Base-by-base conservation (phyloP, 139 green algal genomes). In the Chlamydomonas incerta region DNA sequence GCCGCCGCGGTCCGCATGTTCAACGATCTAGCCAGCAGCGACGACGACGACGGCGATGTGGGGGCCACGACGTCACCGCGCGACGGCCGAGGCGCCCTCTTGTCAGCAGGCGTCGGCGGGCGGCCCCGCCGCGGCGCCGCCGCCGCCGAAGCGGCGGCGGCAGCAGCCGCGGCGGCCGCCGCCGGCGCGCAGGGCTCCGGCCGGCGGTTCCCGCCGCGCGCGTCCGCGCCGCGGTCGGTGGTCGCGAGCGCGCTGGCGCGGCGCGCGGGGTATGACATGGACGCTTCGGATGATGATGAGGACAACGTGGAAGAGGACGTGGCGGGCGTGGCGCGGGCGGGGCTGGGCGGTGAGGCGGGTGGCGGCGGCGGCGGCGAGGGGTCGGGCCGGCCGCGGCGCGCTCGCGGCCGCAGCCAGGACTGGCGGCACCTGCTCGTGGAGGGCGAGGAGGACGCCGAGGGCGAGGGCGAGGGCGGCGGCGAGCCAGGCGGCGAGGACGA, bases 351-450 rank as follows among this genome's bases (percentile, higher is more conserved):
- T 20, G 72, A 29, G 41, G 41, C 24, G 71, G n/a, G 46, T 13
- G 71, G 71, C 28, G 26, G 28, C 4, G 71, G 13, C 31, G 31
- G 37, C n/a, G 65, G 65, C 31, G n/a, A 29, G 10, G 26, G 24
- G 62, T 4, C 18, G 26, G 62, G 35, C 28, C 41, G 79, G 79
- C 79, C 79, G 65, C 34, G 37, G 79, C 65, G 79, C 21, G 24
- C 17, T 13, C 31, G 66, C 63, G 13, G 66, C 65, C 47, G 37
- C 17, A 50, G 79, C 31, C 47, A 58, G 31, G 68, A 55, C 31
- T 85, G 79, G 79, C 20, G 5, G 11, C 68, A 85, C 33, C 33
- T 85, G 31, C 46, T 85, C 47, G n/a, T n/a, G 20, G 79, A 85
- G 26, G 79, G 68, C 4, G 77, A 35, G 29, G 77, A 52, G n/a